Base-by-base conservation (phyloP, 2,329 filamentous ascomycete species). In the Cercospora brassicicola region DNA sequence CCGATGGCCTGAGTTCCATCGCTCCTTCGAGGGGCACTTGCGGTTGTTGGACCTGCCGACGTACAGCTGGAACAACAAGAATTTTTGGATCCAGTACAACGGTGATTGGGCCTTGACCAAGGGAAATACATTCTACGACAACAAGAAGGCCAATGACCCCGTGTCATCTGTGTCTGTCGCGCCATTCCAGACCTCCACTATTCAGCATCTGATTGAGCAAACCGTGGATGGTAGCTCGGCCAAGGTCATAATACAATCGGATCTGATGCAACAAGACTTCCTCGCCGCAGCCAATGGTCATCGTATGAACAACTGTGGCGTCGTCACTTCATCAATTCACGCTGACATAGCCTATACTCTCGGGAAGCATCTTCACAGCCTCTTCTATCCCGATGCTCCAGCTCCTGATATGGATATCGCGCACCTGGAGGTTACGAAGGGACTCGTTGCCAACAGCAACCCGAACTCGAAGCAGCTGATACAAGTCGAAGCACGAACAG, bases 1-100 rank as follows among this genome's bases (percentile, higher is more conserved):
- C 26, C 79, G 87, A 71, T 92, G 88, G 88, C 82, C 84, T 59
- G 88, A 88, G 74, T 88, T 85, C 71, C 79, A 84, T 30, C 77
- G 75, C 77, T 9, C 84, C 79, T 81, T 81, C 80, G 72, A 78
- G 79, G 36, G 72, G 81, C 15, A 77, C 79, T 0, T 70, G 39
- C 36, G 77, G 78, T 0, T 71, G 23, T 36, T 89, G 80, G 82
- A 88, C 45, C 85, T 90, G 2, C 88, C 88, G 1, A 68, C 74
- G 1, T 81, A 81, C 63, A 55, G 59, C 6, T 81, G 71, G 70
- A 70, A 80, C 39, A 60, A 73, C 8, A 79, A 80, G 68, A 74
- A 73, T 20, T 80, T 79, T 72, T 81, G 79, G 79, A 72, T 80
- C 18, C 71, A 75, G 30, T 81, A 81, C 71, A 69, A 71, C 15